Evolutionary conservation across 345 rosid genomes (phyloP), one percentile per base, ranked within the genome.

Genomic region (Lumnitzera littorea): DNA sequence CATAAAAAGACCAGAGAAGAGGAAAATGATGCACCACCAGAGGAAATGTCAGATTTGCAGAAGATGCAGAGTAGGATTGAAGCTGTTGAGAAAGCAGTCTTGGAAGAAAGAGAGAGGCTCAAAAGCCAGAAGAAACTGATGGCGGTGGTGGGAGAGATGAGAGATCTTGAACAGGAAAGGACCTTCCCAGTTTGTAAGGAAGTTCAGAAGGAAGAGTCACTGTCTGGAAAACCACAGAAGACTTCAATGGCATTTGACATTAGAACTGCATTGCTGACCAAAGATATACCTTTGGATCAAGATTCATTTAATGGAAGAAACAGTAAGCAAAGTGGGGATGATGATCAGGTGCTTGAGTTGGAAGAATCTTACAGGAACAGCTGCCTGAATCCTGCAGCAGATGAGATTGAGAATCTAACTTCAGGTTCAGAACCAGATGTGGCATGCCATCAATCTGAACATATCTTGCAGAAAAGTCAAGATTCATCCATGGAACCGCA

Each of bases 281-380:
- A 89, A 71, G 95, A 87, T 47, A 83, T 84, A 73, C 78, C 72
- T 12, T 82, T 81, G 5, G 96, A 92, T 78, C 84, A 88, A 69
- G 76, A 60, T 41, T 92, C 89, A 11, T 76, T 67, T 51, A 54
- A 70, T 31, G 77, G 80, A 55, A 76, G 72, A 71, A 77, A 78
- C 76, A 70, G 66, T 67, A 73, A 81, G 62, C 71, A 63, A 55
- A 70, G 68, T 50, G 47, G 51, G 68, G 53, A 46, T 78, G 43
- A 67, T 61, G 57, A 68, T 72, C 82, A 50, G 80, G 82, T 56
- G 62, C 81, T 53, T 83, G 83, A 82, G 80, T 86, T 76, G 74
- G 55, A 51, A 51, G 56, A 61, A 23, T 31, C 57, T 23, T 54
- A 31, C 24, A 11, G 13, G 12, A 80, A 79, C 27, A 50, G 63